Evolutionary conservation across 2,329 filamentous ascomycete genomes (phyloP).

Genomic region (Hypoxylon sp.): DNA sequence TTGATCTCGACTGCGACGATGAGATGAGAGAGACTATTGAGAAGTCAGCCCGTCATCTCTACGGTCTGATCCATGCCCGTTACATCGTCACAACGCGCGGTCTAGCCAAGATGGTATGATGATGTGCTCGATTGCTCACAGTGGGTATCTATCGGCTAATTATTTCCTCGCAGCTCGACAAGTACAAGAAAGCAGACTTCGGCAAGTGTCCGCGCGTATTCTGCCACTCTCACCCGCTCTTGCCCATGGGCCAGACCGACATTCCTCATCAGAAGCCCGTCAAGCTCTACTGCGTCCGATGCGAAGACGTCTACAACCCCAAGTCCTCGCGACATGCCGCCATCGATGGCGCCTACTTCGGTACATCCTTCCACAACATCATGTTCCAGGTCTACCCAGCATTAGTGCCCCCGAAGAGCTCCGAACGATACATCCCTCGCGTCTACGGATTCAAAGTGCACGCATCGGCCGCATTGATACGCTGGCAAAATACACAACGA

Average conservation of each 20-base stretch:
- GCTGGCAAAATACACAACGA: constrained; percentile 87
- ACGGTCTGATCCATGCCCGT: constrained; percentile 93
- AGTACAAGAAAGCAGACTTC: constrained; percentile 98
- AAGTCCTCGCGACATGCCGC: constrained; percentile 93
- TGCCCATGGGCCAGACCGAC: constrained; percentile 95
- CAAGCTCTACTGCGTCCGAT: constrained; percentile 96
- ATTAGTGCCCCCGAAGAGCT: constrained; percentile 84
- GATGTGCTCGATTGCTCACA: not conserved
- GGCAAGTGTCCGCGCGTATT: constrained; percentile 97
- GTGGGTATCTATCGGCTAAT: constrained; percentile 16
- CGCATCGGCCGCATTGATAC: constrained; percentile 82
- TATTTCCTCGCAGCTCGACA: constrained; percentile 76
- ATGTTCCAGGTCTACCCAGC: constrained; percentile 98
- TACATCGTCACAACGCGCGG: constrained; percentile 97
- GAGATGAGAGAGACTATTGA: constrained; percentile 98
- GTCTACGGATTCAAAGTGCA: constrained; percentile 98
- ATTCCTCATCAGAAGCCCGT: constrained; percentile 87
- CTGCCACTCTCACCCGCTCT: constrained; percentile 90
- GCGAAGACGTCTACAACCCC: constrained; percentile 98
- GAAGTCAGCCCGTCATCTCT: constrained; percentile 94
- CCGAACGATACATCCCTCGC: constrained; percentile 85
- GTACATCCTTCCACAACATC: constrained; percentile 98
- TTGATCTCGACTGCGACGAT: constrained; percentile 98
- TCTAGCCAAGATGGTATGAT: constrained; percentile 89
- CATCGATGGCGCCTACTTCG: constrained; percentile 98